These are phyloP conservation scores for Plectosphaerella plurivora DNA, from an alignment of 2,329 filamentous ascomycete genomes.

Conservation along the genomic window DNA sequence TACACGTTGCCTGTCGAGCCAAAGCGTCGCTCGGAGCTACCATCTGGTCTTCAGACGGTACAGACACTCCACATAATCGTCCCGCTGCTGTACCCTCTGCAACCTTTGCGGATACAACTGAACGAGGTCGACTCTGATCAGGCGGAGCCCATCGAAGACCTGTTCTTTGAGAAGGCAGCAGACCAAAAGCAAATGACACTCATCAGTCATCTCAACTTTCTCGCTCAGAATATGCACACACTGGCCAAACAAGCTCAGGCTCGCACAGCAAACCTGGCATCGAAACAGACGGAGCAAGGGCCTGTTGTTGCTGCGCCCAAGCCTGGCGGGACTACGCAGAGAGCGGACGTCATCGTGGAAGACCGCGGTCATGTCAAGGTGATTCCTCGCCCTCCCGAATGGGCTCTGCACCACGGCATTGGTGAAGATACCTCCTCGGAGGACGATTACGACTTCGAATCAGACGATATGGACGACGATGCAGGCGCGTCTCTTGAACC, in stretches of 20 bases:
- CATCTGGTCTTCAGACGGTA: constrained; percentile 54
- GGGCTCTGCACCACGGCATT: constrained; percentile 44
- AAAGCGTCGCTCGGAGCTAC: constrained; percentile 55
- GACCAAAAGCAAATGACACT: constrained; percentile 58
- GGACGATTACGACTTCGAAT: constrained; percentile 41
- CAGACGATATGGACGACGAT: constrained; percentile 34
- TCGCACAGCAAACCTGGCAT: constrained; percentile 8
- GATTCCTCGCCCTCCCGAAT: constrained; percentile 75
- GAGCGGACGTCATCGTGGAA: constrained; percentile 16
- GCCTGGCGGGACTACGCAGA: not conserved
- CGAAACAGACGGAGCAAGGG: constrained; percentile 7
- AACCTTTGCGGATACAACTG: constrained; percentile 61
- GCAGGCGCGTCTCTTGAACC: constrained; percentile 36
- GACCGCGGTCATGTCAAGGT: constrained; percentile 64
- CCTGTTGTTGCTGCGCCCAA: constrained; percentile 1
- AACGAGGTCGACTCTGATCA: constrained; percentile 58
- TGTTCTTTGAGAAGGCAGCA: constrained; percentile 56
- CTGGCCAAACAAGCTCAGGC: constrained; percentile 53
- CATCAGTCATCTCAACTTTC: constrained; percentile 70
- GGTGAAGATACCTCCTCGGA: constrained; percentile 32
- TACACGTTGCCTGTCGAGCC: constrained; percentile 70
- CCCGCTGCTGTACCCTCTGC: constrained; percentile 67
- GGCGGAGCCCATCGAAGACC: constrained; percentile 58
- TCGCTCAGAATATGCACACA: constrained; percentile 65
- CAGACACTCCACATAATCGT: constrained; percentile 65